Evolutionary conservation across 148 eudicot species (phyloP).

Genomic region (Rhododendron ferrugineum): DNA sequence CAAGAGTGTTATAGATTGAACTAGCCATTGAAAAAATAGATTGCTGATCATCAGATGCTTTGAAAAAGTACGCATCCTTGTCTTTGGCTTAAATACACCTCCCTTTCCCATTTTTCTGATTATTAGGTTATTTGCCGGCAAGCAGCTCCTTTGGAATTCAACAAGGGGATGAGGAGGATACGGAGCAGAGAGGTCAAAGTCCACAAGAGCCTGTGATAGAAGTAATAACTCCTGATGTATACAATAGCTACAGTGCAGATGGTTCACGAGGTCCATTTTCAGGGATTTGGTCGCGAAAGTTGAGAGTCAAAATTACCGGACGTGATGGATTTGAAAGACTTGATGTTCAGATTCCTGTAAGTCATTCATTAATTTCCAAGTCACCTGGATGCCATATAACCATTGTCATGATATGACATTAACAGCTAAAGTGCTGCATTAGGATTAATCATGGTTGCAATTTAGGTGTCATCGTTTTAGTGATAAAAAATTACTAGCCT

Average conservation of each 20-base stretch:
- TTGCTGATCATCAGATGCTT: not conserved
- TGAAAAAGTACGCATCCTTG: not conserved
- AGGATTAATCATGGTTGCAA: not conserved
- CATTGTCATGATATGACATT: not conserved
- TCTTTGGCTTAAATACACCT: not conserved
- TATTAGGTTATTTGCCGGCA: slow-evolving; percentile 31
- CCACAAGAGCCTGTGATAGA: slow-evolving; percentile 48
- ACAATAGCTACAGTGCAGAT: slow-evolving; percentile 37
- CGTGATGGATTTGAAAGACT: slow-evolving; percentile 81
- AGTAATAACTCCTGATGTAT: slow-evolving; percentile 68
- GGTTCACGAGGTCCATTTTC: slow-evolving; percentile 42
- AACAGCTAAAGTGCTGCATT: not conserved
- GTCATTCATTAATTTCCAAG: slow-evolving; percentile 19
- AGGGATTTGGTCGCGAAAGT: slow-evolving; percentile 68
- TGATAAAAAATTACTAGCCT: not conserved
- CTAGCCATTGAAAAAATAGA: not conserved
- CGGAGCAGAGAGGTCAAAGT: slow-evolving; percentile 34
- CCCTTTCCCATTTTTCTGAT: slow-evolving; percentile 12
- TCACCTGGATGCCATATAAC: not conserved
- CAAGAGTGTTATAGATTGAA: not conserved
- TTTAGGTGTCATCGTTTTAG: not conserved
- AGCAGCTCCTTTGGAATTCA: slow-evolving; percentile 32
- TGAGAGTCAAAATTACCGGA: slow-evolving; percentile 82
- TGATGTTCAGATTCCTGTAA: slow-evolving; percentile 85
- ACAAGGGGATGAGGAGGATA: slow-evolving; percentile 27